Evolutionary conservation across 139 green algal genomes (phyloP).

Genomic region (Micractinium sp.): DNA sequence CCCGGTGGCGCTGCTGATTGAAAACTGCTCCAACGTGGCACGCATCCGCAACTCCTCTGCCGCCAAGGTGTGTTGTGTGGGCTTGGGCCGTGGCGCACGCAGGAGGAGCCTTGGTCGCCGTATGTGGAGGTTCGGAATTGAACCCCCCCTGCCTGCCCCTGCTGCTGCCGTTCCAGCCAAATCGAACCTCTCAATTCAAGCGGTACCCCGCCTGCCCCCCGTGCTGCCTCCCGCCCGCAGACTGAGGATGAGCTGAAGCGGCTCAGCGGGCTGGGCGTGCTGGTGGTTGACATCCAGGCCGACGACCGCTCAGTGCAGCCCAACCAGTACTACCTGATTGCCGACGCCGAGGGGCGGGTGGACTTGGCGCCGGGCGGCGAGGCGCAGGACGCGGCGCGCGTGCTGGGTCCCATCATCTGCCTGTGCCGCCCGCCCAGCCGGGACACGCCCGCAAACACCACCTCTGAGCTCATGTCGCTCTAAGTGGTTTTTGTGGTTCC

Average conservation of each 20-base stretch:
- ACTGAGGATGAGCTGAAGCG: slow-evolving; percentile 65
- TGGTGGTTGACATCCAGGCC: slow-evolving; percentile 62
- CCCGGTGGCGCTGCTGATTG: slow-evolving; percentile 66
- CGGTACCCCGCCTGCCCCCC: too few species aligned
- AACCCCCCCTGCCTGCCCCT: too few species aligned
- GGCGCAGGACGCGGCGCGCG: not conserved
- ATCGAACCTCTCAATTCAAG: too few species aligned
- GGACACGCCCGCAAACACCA: slow-evolving; percentile 17
- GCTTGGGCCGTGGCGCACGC: not conserved
- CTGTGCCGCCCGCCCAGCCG: slow-evolving; percentile 61
- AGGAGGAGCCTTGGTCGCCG: too few species aligned
- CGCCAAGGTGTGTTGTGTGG: slow-evolving; percentile 50
- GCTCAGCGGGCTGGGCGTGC: slow-evolving; percentile 66
- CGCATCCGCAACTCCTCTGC: slow-evolving; percentile 44
- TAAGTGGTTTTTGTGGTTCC: too few species aligned
- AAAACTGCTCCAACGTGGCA: slow-evolving; percentile 59
- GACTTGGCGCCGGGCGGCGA: slow-evolving; percentile 45
- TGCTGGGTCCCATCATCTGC: slow-evolving; percentile 65
- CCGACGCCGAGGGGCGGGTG: slow-evolving; percentile 22
- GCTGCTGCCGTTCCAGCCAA: too few species aligned
- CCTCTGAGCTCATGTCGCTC: slow-evolving; percentile 44
- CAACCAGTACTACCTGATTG: slow-evolving; percentile 56
- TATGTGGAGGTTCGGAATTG: too few species aligned
- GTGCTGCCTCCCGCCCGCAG: not conserved
- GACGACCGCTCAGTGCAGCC: not conserved